Conservation (phyloP, 768 basidiomycete genomes). For the Pleurotus tuoliensis region DNA sequence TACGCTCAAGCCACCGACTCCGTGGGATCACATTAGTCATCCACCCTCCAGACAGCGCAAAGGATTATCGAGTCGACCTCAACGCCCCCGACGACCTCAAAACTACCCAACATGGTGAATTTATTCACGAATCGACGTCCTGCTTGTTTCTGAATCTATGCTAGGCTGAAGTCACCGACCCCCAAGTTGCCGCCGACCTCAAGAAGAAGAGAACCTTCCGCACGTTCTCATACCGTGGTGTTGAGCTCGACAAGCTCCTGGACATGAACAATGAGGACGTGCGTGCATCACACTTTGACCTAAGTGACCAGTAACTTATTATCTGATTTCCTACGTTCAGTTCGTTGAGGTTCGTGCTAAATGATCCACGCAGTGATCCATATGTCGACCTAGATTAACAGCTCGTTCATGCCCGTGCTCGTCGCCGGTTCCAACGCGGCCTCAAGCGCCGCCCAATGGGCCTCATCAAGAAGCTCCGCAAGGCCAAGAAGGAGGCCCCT, state of each 20-base stretch:
- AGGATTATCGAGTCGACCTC: constrained; percentile 25
- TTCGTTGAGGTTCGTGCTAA: constrained; percentile 70
- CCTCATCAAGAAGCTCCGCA: constrained; percentile 98
- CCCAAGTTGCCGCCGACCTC: constrained; percentile 90
- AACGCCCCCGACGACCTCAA: constrained; percentile 34
- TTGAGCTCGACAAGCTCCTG: constrained; percentile 97
- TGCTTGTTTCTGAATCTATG: constrained; percentile 12
- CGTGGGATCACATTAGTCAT: constrained; percentile 20
- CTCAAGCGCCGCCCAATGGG: constrained; percentile 98
- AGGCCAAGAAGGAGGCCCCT: constrained; percentile 99
- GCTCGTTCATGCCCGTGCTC: constrained; percentile 98
- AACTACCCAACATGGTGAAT: not conserved
- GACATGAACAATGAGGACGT: constrained; percentile 96
- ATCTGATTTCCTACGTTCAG: constrained; percentile 27
- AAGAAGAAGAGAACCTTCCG: constrained; percentile 99
- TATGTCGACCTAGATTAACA: constrained; percentile 22
- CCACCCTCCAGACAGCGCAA: constrained; percentile 23
- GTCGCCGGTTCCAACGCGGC: constrained; percentile 97
- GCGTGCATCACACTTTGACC: constrained; percentile 26
- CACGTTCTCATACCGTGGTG: constrained; percentile 96
- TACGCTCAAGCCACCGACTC: constrained; percentile 33
- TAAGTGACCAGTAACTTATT: not conserved
- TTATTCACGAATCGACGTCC: not conserved
- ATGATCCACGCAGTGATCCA: not conserved
- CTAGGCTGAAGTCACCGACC: constrained; percentile 91